These are phyloP conservation scores for Teunomyces kruisii DNA, from an alignment of 805 yeast genomes.

Conservation along the genomic window DNA sequence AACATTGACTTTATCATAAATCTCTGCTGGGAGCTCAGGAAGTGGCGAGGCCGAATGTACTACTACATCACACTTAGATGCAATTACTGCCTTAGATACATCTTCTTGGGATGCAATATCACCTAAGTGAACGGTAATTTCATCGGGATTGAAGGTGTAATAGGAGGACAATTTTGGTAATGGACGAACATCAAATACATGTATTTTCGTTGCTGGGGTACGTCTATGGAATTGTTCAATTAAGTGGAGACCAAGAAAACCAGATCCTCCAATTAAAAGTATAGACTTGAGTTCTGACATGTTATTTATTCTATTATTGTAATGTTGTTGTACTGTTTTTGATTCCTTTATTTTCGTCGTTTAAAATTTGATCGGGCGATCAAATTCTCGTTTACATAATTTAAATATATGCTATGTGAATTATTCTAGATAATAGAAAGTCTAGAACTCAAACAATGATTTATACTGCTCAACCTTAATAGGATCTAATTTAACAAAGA, in stretches of 20 bases:
- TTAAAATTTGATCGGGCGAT: constrained; percentile 1
- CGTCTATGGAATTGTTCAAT: constrained; percentile 77
- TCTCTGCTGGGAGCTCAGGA: constrained; percentile 72
- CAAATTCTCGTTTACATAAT: neutral
- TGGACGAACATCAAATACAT: constrained; percentile 90
- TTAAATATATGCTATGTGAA: neutral
- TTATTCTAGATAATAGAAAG: neutral
- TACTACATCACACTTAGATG: constrained; percentile 65
- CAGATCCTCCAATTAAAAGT: constrained; percentile 91
- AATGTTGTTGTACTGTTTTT: neutral
- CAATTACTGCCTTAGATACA: constrained; percentile 59
- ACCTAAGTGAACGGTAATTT: constrained; percentile 68
- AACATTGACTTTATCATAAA: constrained; percentile 88
- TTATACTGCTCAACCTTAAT: constrained; percentile 27
- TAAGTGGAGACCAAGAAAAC: constrained; percentile 89
- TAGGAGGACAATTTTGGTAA: constrained; percentile 72
- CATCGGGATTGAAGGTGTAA: constrained; percentile 67
- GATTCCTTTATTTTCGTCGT: neutral
- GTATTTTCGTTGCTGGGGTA: constrained; percentile 67
- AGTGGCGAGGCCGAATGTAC: constrained; percentile 97
- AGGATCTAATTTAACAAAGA: constrained; percentile 20
- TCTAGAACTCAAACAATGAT: constrained; percentile 18
- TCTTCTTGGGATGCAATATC: constrained; percentile 78
- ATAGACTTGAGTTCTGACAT: constrained; percentile 49
- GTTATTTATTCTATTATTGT: neutral